A percentile compares a stretch with the other conserved stretches of the same genome.
phyloP scores from a whole-genome alignment of 352 stramenopile genomes.

The Phytophthora nicotianae region DNA sequence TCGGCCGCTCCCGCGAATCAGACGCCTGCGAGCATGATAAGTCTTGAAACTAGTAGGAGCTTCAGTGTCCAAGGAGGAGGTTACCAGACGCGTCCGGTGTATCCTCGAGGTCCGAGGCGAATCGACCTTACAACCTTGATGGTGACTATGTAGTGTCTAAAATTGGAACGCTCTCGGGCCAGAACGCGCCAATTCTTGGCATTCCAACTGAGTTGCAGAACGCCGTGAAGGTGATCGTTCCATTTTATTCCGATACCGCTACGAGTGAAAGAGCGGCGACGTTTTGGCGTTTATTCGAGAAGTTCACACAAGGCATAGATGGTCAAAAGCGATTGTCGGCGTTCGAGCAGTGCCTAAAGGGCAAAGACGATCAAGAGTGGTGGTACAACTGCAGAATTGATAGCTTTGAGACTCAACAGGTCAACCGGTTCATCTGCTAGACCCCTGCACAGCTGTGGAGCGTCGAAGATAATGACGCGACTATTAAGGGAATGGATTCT shows the following conservation, averaged over 20 bases:
- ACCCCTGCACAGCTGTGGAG: background rate
- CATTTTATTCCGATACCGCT: background rate
- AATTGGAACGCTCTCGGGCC: too few relatives aligned
- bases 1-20: too few relatives aligned
- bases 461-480: too few relatives aligned
- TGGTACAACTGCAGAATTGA: background rate
- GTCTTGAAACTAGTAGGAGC: too few relatives aligned
- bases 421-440: background rate
- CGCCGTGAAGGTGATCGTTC: background rate
- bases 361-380: background rate
- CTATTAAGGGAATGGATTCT: background rate
- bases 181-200: background rate
- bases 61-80: too few relatives aligned
- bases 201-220: background rate
- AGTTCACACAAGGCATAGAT: background rate
- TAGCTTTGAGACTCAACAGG: background rate
- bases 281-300: background rate
- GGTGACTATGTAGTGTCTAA: too few relatives aligned
- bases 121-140: too few relatives aligned
- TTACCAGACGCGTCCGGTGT: too few relatives aligned
- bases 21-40: too few relatives aligned
- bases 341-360: background rate
- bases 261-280: background rate
- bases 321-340: background rate
- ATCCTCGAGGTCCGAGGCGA: too few relatives aligned